Conservation (phyloP, 2,329 filamentous ascomycete species). For the Calonectria pteridis region DNA sequence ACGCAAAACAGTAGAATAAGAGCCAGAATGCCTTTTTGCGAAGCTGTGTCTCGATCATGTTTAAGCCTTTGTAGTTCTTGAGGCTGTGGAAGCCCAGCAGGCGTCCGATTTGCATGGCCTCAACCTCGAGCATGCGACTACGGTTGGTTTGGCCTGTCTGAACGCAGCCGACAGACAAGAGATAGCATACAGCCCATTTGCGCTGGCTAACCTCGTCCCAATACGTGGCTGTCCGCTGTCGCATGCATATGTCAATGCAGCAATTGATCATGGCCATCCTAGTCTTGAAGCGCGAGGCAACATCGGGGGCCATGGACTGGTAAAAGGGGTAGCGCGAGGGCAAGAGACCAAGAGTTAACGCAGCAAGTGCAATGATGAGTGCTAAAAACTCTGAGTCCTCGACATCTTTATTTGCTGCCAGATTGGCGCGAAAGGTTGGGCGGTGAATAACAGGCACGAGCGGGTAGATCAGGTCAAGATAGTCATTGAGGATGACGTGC, state of each 20-base stretch:
- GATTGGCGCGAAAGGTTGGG: constrained; percentile 40
- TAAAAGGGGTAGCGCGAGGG: constrained; percentile 45
- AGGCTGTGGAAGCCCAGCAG: constrained; percentile 49
- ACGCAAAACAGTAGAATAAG: constrained; percentile 49
- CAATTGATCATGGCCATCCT: constrained; percentile 43
- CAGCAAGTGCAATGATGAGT: constrained; percentile 41
- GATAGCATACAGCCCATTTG: constrained; percentile 52
- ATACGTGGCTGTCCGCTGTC: constrained; percentile 36
- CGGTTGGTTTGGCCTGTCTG: constrained; percentile 52
- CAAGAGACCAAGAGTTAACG: constrained; percentile 41
- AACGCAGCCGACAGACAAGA: constrained; percentile 48
- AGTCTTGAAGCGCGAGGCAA: constrained; percentile 39
- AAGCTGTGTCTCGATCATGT: constrained; percentile 50
- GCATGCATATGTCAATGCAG: constrained; percentile 41
- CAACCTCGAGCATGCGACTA: constrained; percentile 52
- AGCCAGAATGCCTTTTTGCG: constrained; percentile 54
- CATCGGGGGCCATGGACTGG: constrained; percentile 32
- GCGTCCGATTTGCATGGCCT: constrained; percentile 50
- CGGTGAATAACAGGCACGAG: constrained; percentile 43
- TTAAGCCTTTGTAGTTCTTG: constrained; percentile 47
- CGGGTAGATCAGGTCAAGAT: constrained; percentile 43
- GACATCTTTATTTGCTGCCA: constrained; percentile 37
- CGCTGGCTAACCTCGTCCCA: constrained; percentile 48
- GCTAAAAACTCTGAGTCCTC: constrained; percentile 42
- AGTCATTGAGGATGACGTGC: constrained; percentile 40